Evolutionary conservation across 148 eudicot species (phyloP).

Genomic region (Pharnaceum exiguum): DNA sequence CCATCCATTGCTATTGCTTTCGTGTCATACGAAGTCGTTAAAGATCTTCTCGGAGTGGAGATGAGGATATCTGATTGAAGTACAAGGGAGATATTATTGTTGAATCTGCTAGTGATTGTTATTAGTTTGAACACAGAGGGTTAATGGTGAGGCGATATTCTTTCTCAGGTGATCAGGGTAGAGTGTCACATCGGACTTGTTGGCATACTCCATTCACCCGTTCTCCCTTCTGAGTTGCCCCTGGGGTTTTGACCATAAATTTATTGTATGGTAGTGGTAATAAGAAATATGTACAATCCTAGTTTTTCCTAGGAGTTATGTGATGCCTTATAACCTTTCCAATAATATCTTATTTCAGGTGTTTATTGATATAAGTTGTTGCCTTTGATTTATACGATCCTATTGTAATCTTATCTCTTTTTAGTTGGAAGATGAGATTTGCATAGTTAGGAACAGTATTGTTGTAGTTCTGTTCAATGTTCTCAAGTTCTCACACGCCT

Average conservation of each 20-base stretch:
- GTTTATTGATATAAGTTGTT: neutral
- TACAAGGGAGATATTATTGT: conserved; percentile 5
- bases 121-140: conserved; percentile 2
- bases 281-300: conserved; percentile 18
- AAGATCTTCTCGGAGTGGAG: conserved; percentile 82
- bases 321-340: neutral
- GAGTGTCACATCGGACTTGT: neutral
- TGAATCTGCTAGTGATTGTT: conserved; percentile 14
- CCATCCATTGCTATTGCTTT: conserved; percentile 86
- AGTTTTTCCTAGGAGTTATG: conserved; percentile 18
- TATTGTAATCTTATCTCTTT: no score
- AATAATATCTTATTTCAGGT: conserved; percentile 3
- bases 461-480: no score
- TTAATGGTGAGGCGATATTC: conserved; percentile 17
- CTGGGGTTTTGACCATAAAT: conserved; percentile 3
- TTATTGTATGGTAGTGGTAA: conserved; percentile 5
- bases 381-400: neutral
- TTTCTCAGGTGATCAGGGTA: conserved; percentile 12
- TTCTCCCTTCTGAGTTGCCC: conserved; percentile 6
- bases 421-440: no score
- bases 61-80: conserved; percentile 76
- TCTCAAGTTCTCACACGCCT: no score
- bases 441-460: no score
- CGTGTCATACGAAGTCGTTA: conserved; percentile 78
- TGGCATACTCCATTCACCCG: conserved; percentile 6